Conservation (phyloP, 1,284 basidiomycete genomes). For the Rhodotorula mucilaginosa region DNA sequence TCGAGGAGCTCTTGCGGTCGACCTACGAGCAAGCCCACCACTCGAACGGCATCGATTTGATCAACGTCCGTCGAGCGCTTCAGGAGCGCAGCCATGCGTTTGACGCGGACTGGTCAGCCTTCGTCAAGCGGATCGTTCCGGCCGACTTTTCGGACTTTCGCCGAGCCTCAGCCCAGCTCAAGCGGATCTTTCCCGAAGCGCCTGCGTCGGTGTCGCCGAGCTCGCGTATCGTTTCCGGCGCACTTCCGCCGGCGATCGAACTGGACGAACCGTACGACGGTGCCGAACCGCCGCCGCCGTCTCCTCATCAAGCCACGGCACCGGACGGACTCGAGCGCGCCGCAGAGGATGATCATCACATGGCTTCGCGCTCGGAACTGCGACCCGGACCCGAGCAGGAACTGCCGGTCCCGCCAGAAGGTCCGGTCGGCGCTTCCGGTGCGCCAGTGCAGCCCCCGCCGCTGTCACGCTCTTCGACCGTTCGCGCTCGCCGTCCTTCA, state of each 20-base stretch:
- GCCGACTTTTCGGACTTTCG: constrained; percentile 48
- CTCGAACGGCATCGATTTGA: constrained; percentile 57
- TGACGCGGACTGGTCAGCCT: constrained; percentile 74
- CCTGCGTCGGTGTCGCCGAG: constrained; percentile 46
- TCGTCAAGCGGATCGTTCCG: constrained; percentile 52
- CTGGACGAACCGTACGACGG: constrained; percentile 39
- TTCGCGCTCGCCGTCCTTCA: neutral
- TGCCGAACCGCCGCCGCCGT: neutral
- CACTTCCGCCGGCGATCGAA: constrained; percentile 46
- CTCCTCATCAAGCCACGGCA: neutral
- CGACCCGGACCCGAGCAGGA: too few species aligned
- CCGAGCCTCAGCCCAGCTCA: constrained; percentile 50
- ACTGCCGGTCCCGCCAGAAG: too few species aligned
- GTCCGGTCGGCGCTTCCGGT: neutral
- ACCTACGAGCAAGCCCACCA: constrained; percentile 76
- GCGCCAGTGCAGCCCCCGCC: neutral
- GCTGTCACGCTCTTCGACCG: neutral
- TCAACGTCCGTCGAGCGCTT: constrained; percentile 69
- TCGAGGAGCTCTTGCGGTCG: constrained; percentile 70
- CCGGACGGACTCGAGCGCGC: too few species aligned
- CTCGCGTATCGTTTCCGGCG: constrained; percentile 31
- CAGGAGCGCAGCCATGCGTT: constrained; percentile 96
- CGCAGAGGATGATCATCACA: too few species aligned
- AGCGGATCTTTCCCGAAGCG: constrained; percentile 55
- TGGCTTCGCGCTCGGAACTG: too few species aligned